A percentile compares a stretch with the other conserved stretches of the same genome.
These are phyloP conservation scores for Ustanciosporium gigantosporum DNA, from an alignment of 1,284 basidiomycete genomes.

Conservation along the genomic window DNA sequence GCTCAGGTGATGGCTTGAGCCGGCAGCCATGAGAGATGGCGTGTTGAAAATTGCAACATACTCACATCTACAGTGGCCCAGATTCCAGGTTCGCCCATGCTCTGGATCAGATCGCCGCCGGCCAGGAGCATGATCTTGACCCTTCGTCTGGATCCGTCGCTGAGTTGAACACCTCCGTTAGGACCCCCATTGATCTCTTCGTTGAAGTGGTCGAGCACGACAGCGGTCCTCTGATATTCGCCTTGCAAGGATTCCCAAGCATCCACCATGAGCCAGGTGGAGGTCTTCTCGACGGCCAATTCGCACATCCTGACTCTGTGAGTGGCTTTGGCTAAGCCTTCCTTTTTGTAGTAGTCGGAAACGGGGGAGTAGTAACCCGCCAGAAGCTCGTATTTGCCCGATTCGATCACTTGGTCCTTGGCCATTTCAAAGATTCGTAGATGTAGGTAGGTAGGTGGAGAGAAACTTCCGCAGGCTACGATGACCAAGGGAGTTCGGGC, in stretches of 20 bases:
- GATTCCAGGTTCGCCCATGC: conserved; percentile 98
- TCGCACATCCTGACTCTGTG: conserved; percentile 62
- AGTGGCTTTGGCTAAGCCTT: conserved; percentile 55
- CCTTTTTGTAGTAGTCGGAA: conserved; percentile 60
- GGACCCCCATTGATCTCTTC: conserved; percentile 78
- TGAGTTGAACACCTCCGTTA: conserved; percentile 50
- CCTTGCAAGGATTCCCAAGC: conserved; percentile 93
- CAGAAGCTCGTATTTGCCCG: conserved; percentile 88
- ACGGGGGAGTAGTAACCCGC: conserved; percentile 94
- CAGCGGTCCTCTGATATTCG: conserved; percentile 87
- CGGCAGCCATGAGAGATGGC: no score
- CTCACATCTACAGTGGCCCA: conserved; percentile 91
- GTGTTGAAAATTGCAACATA: no score
- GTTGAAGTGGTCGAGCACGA: conserved; percentile 94
- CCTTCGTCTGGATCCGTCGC: conserved; percentile 45
- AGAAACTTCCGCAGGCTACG: conserved; percentile 67
- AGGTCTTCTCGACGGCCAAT: conserved; percentile 59
- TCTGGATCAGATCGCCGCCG: conserved; percentile 94
- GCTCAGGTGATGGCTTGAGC: no score
- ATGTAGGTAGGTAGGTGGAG: conserved; percentile 67
- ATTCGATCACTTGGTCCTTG: conserved; percentile 88
- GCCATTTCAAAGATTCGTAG: conserved; percentile 97
- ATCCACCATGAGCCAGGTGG: conserved; percentile 76
- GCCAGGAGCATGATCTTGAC: conserved; percentile 86
- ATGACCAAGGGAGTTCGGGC: conserved; percentile 58